Evolutionary conservation across 345 rosid genomes (phyloP).

Genomic region (Eucalyptus leucophloia): DNA sequence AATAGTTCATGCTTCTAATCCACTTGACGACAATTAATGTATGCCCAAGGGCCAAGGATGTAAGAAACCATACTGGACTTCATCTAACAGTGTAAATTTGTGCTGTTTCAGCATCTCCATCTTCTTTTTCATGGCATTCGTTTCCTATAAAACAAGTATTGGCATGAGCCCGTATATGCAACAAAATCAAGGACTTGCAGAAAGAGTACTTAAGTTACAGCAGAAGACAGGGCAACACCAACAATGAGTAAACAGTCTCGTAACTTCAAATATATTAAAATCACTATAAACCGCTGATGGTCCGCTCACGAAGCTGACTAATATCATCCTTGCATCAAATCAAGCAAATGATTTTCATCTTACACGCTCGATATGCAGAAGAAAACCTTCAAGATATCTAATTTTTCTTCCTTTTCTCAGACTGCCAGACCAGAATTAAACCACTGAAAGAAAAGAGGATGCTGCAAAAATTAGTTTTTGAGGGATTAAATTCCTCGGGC

Average conservation of each 20-base stretch:
- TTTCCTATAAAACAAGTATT: constrained; percentile 34
- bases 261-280: background rate
- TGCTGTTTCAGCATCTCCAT: constrained; percentile 50
- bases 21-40: background rate
- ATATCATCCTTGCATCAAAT: background rate
- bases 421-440: background rate
- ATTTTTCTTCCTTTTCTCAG: background rate
- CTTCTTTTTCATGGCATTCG: constrained; percentile 33
- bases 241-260: background rate
- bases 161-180: background rate
- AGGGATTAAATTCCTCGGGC: background rate
- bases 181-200: background rate
- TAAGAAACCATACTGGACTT: constrained; percentile 52
- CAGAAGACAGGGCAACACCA: background rate
- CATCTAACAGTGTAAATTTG: constrained; percentile 32
- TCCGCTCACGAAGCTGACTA: background rate
- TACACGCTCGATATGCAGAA: background rate
- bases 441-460: background rate
- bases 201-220: background rate
- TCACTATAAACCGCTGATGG: background rate
- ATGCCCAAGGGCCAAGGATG: background rate
- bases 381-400: background rate
- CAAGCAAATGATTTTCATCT: background rate
- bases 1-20: background rate
- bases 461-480: background rate